These are phyloP conservation scores for Coemansia erecta DNA, from an alignment of 192 early-diverging fungal species.

Conservation along the genomic window DNA sequence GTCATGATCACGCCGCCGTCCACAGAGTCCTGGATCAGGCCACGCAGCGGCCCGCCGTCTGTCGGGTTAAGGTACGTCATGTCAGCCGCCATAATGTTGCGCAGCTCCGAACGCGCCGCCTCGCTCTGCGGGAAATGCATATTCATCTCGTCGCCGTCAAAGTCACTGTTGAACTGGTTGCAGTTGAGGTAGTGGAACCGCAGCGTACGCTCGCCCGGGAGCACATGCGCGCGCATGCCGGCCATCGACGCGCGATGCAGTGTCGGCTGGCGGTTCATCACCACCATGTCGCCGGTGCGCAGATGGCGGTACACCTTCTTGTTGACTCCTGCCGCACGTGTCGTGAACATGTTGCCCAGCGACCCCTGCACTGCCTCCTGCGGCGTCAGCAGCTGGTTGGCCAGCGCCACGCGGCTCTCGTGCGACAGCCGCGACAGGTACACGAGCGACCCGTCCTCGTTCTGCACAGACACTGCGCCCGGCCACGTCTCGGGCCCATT, in stretches of 20 bases:
- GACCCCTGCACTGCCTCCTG: constrained; percentile 55
- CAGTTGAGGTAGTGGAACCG: constrained; percentile 99
- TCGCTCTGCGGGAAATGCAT: constrained; percentile 99
- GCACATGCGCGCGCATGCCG: constrained; percentile 91
- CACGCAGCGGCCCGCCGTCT: constrained; percentile 92
- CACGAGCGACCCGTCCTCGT: constrained; percentile 89
- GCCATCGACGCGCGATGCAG: constrained; percentile 99
- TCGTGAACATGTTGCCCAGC: constrained; percentile 56
- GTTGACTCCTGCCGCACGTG: constrained; percentile 69
- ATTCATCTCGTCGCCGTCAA: constrained; percentile 99
- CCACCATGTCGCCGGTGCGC: constrained; percentile 93
- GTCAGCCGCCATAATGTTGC: constrained; percentile 92
- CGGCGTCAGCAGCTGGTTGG: constrained; percentile 87
- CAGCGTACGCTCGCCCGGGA: constrained; percentile 97
- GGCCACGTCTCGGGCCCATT: constrained; percentile 97
- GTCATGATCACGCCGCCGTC: constrained; percentile 95
- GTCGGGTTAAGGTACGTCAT: constrained; percentile 97
- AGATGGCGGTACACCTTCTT: constrained; percentile 98
- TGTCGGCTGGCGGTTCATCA: constrained; percentile 98
- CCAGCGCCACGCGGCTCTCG: constrained; percentile 88
- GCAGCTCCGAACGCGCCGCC: constrained; percentile 92
- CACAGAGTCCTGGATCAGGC: constrained; percentile 98
- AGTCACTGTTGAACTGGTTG: constrained; percentile 95
- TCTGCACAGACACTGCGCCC: constrained; percentile 90
- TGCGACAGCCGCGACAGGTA: constrained; percentile 76